A percentile compares a stretch with the other conserved stretches of the same genome.
These are phyloP conservation scores for Eutypa lata DNA, from an alignment of 2,329 filamentous ascomycete species.

Conservation along the genomic window DNA sequence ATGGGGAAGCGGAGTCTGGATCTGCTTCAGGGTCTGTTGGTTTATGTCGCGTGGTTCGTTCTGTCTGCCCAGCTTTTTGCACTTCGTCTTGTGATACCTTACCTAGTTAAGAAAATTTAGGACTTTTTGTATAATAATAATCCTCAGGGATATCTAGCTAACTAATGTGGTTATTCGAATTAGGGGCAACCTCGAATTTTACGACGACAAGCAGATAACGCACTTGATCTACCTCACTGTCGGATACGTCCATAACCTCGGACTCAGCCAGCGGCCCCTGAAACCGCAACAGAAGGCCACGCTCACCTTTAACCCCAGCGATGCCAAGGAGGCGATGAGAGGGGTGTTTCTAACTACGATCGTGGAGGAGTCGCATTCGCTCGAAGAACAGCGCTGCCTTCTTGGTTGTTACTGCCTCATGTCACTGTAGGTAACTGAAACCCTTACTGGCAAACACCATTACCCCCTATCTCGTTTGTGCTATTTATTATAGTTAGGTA, in stretches of 20 bases:
- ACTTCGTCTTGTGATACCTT: not conserved
- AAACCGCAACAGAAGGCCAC: conserved; percentile 10
- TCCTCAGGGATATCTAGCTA: too few species aligned
- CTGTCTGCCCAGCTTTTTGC: not conserved
- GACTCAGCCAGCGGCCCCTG: conserved; percentile 27
- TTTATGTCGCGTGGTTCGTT: conserved; percentile 43
- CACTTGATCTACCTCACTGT: conserved; percentile 38
- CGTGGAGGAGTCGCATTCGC: conserved; percentile 22
- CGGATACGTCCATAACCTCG: conserved; percentile 39
- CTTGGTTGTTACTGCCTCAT: conserved; percentile 38
- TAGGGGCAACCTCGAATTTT: conserved; percentile 34
- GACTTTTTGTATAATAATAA: too few species aligned
- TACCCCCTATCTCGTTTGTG: too few species aligned
- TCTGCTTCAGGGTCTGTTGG: conserved; percentile 43
- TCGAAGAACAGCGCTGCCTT: conserved; percentile 36
- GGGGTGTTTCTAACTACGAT: conserved; percentile 9
- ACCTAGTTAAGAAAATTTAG: too few species aligned
- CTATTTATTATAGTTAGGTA: too few species aligned
- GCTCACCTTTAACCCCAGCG: conserved; percentile 9
- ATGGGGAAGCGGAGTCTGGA: conserved; percentile 39
- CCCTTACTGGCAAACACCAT: too few species aligned
- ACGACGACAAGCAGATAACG: conserved; percentile 33
- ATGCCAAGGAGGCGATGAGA: conserved; percentile 11
- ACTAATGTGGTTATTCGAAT: too few species aligned
- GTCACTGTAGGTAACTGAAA: conserved; percentile 36